Conservation (phyloP, 148 eudicot genomes). For the Oxyria digyna region DNA sequence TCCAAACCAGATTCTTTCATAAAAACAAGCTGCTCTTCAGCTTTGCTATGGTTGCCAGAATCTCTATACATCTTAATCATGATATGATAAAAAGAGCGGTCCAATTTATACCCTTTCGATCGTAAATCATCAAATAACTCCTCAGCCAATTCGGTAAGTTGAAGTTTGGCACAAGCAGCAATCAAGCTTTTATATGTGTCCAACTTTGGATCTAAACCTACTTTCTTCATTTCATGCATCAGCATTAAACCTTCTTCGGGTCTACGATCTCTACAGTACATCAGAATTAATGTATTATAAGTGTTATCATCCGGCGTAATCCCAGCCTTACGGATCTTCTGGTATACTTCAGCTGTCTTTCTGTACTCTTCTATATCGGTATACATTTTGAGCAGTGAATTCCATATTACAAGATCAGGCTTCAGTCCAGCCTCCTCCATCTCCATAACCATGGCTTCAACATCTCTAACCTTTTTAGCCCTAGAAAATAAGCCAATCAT, state of each 20-base stretch:
- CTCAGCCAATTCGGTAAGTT: constrained; percentile 66
- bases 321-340: constrained; percentile 52
- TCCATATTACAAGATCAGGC: constrained; percentile 78
- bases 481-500: constrained; percentile 68
- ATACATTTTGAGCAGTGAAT: constrained; percentile 78
- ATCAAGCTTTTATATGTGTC: constrained; percentile 83
- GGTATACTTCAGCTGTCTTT: constrained; percentile 62
- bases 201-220: constrained; percentile 48
- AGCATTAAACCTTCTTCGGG: constrained; percentile 71
- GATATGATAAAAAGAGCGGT: constrained; percentile 83
- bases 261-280: constrained; percentile 82
- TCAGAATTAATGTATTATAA: constrained; percentile 65
- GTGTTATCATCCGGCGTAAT: constrained; percentile 74
- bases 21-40: constrained; percentile 49
- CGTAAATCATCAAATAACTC: constrained; percentile 58
- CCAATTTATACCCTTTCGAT: constrained; percentile 55
- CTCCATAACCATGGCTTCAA: constrained; percentile 73
- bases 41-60: constrained; percentile 59
- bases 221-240: constrained; percentile 62
- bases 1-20: constrained; percentile 85
- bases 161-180: constrained; percentile 64
- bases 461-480: constrained; percentile 78
- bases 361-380: constrained; percentile 60
- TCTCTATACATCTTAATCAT: constrained; percentile 90
- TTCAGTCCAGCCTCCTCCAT: constrained; percentile 84